Evolutionary conservation across 176 grass and related monocot species (phyloP).

Genomic region (bread wheat (Triticum aestivum)): IWGSC_CS_RefSeq_v2.1 NC_057801.1:424496432-424496931

Average conservation of each 20-base stretch:
- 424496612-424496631: background rate
- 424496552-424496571: background rate
- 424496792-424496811: background rate
- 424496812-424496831: background rate
- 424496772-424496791: background rate
- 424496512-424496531: background rate
- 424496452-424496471: constrained; percentile 1
- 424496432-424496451: constrained; percentile 43
- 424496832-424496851: background rate
- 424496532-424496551: background rate
- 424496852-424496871: background rate
- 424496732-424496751: background rate
- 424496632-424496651: background rate
- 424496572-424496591: no score
- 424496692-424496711: background rate
- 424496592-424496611: background rate
- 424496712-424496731: background rate
- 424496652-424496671: background rate
- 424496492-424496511: background rate
- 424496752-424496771: constrained; percentile 20
- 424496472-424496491: background rate
- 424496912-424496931: constrained; percentile 47
- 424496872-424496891: background rate
- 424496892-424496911: constrained; percentile 24
- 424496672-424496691: background rate